Conservation (phyloP, 371 early-diverging fungal species). For the Circinella umbellata region DNA sequence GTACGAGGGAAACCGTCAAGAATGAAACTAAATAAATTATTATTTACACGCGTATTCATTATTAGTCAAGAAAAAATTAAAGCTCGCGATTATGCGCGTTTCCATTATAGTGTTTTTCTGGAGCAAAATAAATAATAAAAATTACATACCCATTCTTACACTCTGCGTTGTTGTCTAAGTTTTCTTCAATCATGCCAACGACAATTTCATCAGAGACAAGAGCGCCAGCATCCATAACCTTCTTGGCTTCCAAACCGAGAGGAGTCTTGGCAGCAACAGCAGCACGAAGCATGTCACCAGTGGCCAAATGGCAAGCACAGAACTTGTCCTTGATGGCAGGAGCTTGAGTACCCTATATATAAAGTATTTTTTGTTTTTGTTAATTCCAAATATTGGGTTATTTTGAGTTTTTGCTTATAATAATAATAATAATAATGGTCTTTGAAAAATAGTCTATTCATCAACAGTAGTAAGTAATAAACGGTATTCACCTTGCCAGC, state of each 20-base stretch:
- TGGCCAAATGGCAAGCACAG: constrained; percentile 97
- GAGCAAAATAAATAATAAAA: not conserved
- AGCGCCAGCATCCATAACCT: constrained; percentile 98
- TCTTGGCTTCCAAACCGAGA: constrained; percentile 94
- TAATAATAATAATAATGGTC: not conserved
- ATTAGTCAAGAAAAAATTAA: not conserved
- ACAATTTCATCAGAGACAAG: constrained; percentile 99
- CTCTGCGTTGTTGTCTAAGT: constrained; percentile 88
- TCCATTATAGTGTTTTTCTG: not conserved
- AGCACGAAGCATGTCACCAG: constrained; percentile 99
- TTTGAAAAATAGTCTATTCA: too few relatives aligned
- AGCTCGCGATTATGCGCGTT: not conserved
- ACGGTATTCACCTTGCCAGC: constrained; percentile 75
- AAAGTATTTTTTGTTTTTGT: too few relatives aligned
- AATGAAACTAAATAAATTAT: constrained; percentile 77
- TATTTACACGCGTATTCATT: not conserved
- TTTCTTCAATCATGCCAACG: constrained; percentile 95
- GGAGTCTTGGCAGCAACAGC: constrained; percentile 93
- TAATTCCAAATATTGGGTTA: too few relatives aligned
- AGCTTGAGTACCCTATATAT: constrained; percentile 89
- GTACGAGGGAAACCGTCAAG: constrained; percentile 99
- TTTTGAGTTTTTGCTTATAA: too few relatives aligned
- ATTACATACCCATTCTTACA: constrained; percentile 86
- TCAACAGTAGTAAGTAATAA: too few relatives aligned
- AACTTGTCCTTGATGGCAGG: constrained; percentile 93